Evolutionary conservation across 495 filamentous ascomycete species (phyloP).

Genomic region (Tuber umbilicatum): DNA sequence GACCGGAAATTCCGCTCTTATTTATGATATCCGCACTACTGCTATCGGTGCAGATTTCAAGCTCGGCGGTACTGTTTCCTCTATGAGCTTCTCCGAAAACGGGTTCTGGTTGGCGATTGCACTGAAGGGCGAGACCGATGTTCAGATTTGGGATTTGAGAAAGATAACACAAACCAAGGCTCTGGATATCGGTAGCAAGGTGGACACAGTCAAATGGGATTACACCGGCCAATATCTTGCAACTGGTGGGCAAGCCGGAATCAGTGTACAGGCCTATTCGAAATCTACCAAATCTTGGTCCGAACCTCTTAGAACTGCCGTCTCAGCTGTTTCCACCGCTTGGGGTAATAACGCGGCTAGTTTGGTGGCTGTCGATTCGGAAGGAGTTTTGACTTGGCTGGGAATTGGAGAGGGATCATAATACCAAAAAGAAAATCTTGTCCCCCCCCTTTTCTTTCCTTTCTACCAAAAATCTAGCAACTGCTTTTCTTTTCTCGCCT

Average conservation of each 20-base stretch:
- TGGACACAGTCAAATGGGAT: slow-evolving; percentile 74
- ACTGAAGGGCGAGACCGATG: slow-evolving; percentile 61
- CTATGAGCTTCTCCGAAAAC: slow-evolving; percentile 87
- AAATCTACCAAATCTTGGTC: slow-evolving; percentile 82
- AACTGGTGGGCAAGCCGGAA: slow-evolving; percentile 67
- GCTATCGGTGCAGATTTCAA: slow-evolving; percentile 63
- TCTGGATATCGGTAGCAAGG: slow-evolving; percentile 69
- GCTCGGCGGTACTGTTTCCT: slow-evolving; percentile 59
- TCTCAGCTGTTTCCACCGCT: slow-evolving; percentile 61
- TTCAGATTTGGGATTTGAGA: slow-evolving; percentile 85
- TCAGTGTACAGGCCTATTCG: slow-evolving; percentile 79
- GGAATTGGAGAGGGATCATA: slow-evolving; percentile 42
- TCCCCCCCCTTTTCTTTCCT: neutral
- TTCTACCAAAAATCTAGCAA: neutral
- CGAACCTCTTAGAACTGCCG: slow-evolving; percentile 70
- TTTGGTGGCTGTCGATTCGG: slow-evolving; percentile 64
- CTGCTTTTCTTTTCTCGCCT: neutral
- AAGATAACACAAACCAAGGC: slow-evolving; percentile 70
- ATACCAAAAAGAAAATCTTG: slow-evolving; percentile 6
- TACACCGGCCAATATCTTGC: slow-evolving; percentile 92
- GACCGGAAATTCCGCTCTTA: slow-evolving; percentile 66
- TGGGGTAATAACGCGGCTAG: slow-evolving; percentile 73
- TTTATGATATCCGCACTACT: slow-evolving; percentile 75
- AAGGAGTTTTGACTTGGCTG: slow-evolving; percentile 67
- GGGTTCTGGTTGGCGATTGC: slow-evolving; percentile 89